These are phyloP conservation scores for Trichoderma asperellum DNA, from an alignment of 2,329 filamentous ascomycete genomes.

Conservation along the genomic window DNA sequence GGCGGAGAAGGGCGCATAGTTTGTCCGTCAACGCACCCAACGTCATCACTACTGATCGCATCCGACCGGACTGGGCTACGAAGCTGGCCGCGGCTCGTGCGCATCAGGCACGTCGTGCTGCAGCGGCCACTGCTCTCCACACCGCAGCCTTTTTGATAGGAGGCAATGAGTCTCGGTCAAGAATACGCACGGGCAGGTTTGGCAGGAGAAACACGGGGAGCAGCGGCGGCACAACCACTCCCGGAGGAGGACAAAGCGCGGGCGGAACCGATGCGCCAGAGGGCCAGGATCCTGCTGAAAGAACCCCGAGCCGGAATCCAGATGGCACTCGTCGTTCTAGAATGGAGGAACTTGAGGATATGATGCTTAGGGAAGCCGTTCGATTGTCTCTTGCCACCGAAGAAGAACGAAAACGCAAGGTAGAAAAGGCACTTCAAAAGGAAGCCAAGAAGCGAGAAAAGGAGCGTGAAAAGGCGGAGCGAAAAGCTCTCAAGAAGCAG, in stretches of 20 bases:
- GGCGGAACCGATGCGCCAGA: conserved; percentile 33
- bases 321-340: conserved; percentile 50
- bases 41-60: conserved; percentile 89
- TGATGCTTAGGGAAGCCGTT: conserved; percentile 99
- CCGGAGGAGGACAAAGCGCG: conserved; percentile 33
- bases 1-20: conserved; percentile 57
- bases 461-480: conserved; percentile 80
- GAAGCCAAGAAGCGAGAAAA: conserved; percentile 86
- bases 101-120: conserved; percentile 82
- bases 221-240: conserved; percentile 38
- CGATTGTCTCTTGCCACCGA: conserved; percentile 87
- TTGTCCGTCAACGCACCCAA: conserved; percentile 81
- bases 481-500: conserved; percentile 73
- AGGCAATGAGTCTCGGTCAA: conserved; percentile 58
- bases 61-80: conserved; percentile 91
- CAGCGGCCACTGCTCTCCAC: conserved; percentile 90
- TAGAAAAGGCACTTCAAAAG: conserved; percentile 60
- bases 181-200: conserved; percentile 54
- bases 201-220: conserved; percentile 57
- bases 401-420: conserved; percentile 86
- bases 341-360: conserved; percentile 89
- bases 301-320: conserved; percentile 32
- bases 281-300: conserved; percentile 34
- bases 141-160: conserved; percentile 92
- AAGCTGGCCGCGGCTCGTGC: conserved; percentile 85